Evolutionary conservation across 2,329 filamentous ascomycete genomes (phyloP).

Genomic region (Scopulariopsis brevicaulis): DNA sequence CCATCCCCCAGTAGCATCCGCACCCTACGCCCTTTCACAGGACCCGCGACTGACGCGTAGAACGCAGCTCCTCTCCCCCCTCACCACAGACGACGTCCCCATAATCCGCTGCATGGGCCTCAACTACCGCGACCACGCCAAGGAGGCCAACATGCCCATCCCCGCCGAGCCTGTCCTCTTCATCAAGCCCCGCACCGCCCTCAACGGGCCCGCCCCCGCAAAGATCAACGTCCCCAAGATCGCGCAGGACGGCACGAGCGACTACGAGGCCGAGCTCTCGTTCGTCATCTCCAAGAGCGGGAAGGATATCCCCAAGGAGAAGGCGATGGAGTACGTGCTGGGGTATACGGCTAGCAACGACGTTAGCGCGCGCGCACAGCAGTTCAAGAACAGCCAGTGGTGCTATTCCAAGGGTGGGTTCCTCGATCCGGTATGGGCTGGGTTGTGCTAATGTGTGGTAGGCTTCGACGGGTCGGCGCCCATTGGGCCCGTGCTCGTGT

Average conservation of each 20-base stretch:
- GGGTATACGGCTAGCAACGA: slow-evolving; percentile 71
- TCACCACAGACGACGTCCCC: slow-evolving; percentile 49
- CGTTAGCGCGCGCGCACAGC: slow-evolving; percentile 71
- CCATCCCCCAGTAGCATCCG: slow-evolving; percentile 5
- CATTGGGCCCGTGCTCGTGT: slow-evolving; percentile 61
- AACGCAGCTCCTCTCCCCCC: slow-evolving; percentile 44
- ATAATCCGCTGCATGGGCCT: slow-evolving; percentile 60
- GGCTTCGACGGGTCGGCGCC: slow-evolving; percentile 67
- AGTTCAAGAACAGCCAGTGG: slow-evolving; percentile 57
- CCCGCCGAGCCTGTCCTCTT: slow-evolving; percentile 65
- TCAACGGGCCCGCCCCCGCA: slow-evolving; percentile 48
- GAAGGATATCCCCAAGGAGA: slow-evolving; percentile 49
- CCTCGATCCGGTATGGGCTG: background rate
- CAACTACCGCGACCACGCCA: slow-evolving; percentile 63
- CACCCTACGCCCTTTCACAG: background rate
- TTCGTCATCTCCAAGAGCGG: slow-evolving; percentile 59
- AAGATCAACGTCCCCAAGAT: slow-evolving; percentile 54
- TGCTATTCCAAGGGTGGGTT: slow-evolving; percentile 48
- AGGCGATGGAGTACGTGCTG: slow-evolving; percentile 60
- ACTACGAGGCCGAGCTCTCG: slow-evolving; percentile 75
- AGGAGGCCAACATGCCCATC: slow-evolving; percentile 56
- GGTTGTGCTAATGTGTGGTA: background rate
- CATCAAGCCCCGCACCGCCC: slow-evolving; percentile 48
- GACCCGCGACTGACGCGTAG: background rate
- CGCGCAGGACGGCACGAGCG: slow-evolving; percentile 47